Conservation (phyloP, 1,284 basidiomycete genomes). For the Ganoderma lingzhi region DNA sequence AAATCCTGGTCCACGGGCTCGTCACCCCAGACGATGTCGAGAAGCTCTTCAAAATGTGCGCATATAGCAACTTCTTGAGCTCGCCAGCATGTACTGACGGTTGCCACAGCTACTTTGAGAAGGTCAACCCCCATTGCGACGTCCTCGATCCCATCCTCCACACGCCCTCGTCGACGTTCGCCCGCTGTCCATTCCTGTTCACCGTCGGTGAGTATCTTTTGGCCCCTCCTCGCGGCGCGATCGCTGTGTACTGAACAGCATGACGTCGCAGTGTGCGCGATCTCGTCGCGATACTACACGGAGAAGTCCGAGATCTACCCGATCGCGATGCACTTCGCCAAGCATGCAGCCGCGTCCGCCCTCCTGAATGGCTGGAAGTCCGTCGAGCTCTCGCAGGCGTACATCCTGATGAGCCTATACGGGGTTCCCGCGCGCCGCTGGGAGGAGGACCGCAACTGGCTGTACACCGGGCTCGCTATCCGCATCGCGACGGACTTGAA, state of each 20-base stretch:
- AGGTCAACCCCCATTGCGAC: conserved; percentile 80
- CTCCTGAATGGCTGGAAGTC: conserved; percentile 83
- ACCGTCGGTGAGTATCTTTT: conserved; percentile 70
- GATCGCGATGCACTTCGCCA: conserved; percentile 88
- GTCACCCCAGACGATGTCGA: conserved; percentile 85
- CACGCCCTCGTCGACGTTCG: conserved; percentile 75
- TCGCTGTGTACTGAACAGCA: not conserved
- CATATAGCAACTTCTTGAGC: conserved; percentile 24
- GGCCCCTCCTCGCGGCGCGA: not conserved
- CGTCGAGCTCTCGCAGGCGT: conserved; percentile 65
- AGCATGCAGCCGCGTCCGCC: conserved; percentile 80
- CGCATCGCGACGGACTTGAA: conserved; percentile 90
- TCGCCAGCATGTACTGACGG: conserved; percentile 8
- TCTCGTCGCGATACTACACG: conserved; percentile 77
- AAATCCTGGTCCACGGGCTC: conserved; percentile 83
- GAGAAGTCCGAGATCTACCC: conserved; percentile 84
- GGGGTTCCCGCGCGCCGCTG: conserved; percentile 80
- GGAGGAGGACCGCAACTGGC: conserved; percentile 86
- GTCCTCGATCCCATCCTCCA: conserved; percentile 79
- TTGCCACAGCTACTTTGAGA: conserved; percentile 63
- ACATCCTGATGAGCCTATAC: conserved; percentile 81
- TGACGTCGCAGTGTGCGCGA: conserved; percentile 69
- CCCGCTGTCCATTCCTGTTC: conserved; percentile 83
- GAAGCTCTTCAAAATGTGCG: conserved; percentile 84
- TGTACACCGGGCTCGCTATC: conserved; percentile 83